phyloP scores from a whole-genome alignment of 2,329 filamentous ascomycete species.

The Aspergillus ochraceoroseus region DNA sequence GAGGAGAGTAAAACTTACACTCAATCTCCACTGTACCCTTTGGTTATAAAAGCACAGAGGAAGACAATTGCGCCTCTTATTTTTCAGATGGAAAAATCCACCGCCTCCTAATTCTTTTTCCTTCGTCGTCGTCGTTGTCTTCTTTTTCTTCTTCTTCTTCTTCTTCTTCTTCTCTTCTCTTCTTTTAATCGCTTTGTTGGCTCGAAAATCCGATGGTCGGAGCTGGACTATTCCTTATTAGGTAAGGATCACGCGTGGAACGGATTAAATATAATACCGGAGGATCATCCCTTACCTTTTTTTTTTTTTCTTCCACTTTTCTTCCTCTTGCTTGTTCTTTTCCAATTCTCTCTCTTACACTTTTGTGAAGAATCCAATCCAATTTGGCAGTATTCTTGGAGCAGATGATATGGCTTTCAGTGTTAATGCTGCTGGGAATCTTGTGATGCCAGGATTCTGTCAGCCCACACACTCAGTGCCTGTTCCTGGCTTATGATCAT shows the following conservation, averaged over 20 bases:
- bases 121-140: conserved; percentile 10
- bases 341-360: background rate
- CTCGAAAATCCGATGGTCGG: conserved; percentile 15
- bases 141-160: conserved; percentile 6
- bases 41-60: too few species aligned
- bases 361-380: too few species aligned
- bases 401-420: too few species aligned
- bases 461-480: too few species aligned
- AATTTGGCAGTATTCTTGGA: too few species aligned
- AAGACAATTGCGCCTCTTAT: too few species aligned
- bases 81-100: too few species aligned
- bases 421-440: too few species aligned
- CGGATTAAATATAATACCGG: conserved; percentile 15
- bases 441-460: too few species aligned
- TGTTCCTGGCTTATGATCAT: conserved; percentile 9
- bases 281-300: conserved; percentile 13
- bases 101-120: conserved; percentile 3
- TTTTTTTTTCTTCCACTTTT: conserved; percentile 15
- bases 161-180: conserved; percentile 10
- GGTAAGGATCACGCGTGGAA: conserved; percentile 16
- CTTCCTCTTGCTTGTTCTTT: conserved; percentile 18
- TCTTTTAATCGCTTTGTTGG: conserved; percentile 10
- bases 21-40: too few species aligned
- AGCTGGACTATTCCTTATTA: conserved; percentile 10
- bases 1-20: too few species aligned